Conservation (phyloP, 768 basidiomycete genomes). For the Leccinum boreale region DNA sequence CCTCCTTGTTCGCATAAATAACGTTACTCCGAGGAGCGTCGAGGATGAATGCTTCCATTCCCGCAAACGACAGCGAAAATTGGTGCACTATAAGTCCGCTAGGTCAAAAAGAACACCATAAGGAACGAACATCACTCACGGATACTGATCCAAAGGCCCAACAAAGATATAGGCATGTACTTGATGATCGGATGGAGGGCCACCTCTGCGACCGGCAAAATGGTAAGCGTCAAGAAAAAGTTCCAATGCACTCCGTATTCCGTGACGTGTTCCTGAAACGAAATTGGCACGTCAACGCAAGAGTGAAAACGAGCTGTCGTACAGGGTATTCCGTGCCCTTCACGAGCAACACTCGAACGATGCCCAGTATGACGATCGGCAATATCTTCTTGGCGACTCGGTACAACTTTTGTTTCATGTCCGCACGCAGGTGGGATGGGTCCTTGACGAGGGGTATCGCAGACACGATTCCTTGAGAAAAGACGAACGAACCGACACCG, state of each 20-base stretch:
- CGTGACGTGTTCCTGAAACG: slow-evolving; percentile 80
- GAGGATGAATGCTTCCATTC: slow-evolving; percentile 64
- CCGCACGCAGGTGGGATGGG: slow-evolving; percentile 47
- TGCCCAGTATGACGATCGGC: slow-evolving; percentile 69
- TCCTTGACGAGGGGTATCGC: slow-evolving; percentile 75
- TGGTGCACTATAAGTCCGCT: slow-evolving; percentile 62
- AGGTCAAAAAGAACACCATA: not conserved
- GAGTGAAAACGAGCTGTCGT: slow-evolving; percentile 17
- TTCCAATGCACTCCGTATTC: slow-evolving; percentile 99
- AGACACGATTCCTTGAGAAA: slow-evolving; percentile 92
- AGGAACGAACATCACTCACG: slow-evolving; percentile 37
- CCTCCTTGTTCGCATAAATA: slow-evolving; percentile 88
- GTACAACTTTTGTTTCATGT: slow-evolving; percentile 50
- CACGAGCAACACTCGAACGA: slow-evolving; percentile 77
- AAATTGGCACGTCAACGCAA: not conserved
- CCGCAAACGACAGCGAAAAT: slow-evolving; percentile 48
- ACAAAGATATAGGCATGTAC: slow-evolving; percentile 51
- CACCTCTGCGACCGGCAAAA: slow-evolving; percentile 72
- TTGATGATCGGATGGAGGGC: slow-evolving; percentile 64
- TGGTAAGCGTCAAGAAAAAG: slow-evolving; percentile 91
- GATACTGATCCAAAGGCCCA: slow-evolving; percentile 60
- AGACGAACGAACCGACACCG: slow-evolving; percentile 96
- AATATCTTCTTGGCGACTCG: slow-evolving; percentile 52
- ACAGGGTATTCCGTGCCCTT: slow-evolving; percentile 96
- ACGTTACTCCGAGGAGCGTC: slow-evolving; percentile 58